phyloP scores from a whole-genome alignment of 805 yeast species.

The Candida ponderosae region DNA sequence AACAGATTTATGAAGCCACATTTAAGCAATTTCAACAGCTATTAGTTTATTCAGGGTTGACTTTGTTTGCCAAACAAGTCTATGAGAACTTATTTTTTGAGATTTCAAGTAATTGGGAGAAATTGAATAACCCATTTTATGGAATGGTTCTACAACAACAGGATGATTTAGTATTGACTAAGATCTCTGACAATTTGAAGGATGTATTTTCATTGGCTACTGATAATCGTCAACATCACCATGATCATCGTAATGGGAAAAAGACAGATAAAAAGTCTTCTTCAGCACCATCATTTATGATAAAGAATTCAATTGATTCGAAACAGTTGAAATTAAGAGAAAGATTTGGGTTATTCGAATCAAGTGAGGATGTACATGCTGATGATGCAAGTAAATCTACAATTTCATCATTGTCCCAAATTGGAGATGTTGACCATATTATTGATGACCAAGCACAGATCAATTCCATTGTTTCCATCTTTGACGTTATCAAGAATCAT shows the following conservation, averaged over 20 bases:
- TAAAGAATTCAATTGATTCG: neutral
- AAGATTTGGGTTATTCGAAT: slow-evolving; percentile 11
- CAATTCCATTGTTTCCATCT: slow-evolving; percentile 4
- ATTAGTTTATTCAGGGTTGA: slow-evolving; percentile 38
- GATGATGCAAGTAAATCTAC: neutral
- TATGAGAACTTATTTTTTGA: slow-evolving; percentile 38
- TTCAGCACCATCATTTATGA: too few species aligned
- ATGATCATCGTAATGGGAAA: neutral
- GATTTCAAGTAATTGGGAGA: slow-evolving; percentile 34
- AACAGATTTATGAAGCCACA: slow-evolving; percentile 10
- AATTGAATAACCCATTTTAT: slow-evolving; percentile 25
- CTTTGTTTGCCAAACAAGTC: slow-evolving; percentile 52
- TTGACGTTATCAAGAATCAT: slow-evolving; percentile 28
- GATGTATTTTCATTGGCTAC: slow-evolving; percentile 13
- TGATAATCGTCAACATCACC: slow-evolving; percentile 3
- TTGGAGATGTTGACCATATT: slow-evolving; percentile 8
- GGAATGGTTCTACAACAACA: slow-evolving; percentile 4
- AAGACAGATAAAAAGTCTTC: neutral
- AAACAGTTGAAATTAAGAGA: slow-evolving; percentile 12
- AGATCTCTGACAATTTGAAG: slow-evolving; percentile 8
- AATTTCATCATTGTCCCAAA: neutral
- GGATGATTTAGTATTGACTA: slow-evolving; percentile 1
- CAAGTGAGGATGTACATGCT: slow-evolving; percentile 3
- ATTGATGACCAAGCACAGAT: neutral
- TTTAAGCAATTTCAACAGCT: slow-evolving; percentile 26